Evolutionary conservation across 1,284 basidiomycete genomes (phyloP).

Genomic region (Porodaedalea pini): DNA sequence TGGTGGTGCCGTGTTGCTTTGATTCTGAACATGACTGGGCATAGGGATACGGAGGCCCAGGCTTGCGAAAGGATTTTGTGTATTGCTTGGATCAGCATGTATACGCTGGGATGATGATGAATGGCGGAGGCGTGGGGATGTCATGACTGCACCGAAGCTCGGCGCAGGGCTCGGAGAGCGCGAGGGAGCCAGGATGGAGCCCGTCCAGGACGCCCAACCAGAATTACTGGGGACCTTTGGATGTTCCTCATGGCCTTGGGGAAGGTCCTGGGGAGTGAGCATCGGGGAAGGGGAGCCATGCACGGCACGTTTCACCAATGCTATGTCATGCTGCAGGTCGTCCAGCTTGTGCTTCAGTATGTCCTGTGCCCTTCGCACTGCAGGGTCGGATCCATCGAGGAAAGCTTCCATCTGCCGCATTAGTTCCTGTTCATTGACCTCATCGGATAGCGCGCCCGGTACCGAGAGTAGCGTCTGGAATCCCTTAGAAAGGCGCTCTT

Average conservation of each 20-base stretch:
- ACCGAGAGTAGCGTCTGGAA: conserved; percentile 70
- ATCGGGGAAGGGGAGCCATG: conserved; percentile 37
- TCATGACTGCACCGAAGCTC: conserved; percentile 69
- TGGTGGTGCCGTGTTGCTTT: neutral
- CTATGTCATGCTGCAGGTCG: conserved; percentile 80
- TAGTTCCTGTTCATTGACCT: conserved; percentile 39
- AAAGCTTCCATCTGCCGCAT: conserved; percentile 58
- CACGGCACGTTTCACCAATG: conserved; percentile 55
- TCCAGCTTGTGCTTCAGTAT: conserved; percentile 60
- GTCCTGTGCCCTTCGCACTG: conserved; percentile 45
- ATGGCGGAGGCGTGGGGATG: conserved; percentile 51
- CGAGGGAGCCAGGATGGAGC: conserved; percentile 39
- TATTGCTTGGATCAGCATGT: conserved; percentile 21
- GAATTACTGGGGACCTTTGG: conserved; percentile 24
- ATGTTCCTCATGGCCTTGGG: conserved; percentile 14
- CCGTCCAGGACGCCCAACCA: conserved; percentile 59
- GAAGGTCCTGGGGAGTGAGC: conserved; percentile 21
- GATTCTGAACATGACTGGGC: conserved; percentile 35
- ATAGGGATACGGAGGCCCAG: conserved; percentile 62
- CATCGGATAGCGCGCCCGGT: conserved; percentile 42
- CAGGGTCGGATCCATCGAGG: conserved; percentile 51
- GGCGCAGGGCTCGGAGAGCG: conserved; percentile 41
- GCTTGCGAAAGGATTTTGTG: conserved; percentile 42
- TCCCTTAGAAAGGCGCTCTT: conserved; percentile 64
- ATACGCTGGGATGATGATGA: conserved; percentile 38